Conservation (phyloP, 805 yeast species). For the Schizosaccharomyces cryophilus region DNA sequence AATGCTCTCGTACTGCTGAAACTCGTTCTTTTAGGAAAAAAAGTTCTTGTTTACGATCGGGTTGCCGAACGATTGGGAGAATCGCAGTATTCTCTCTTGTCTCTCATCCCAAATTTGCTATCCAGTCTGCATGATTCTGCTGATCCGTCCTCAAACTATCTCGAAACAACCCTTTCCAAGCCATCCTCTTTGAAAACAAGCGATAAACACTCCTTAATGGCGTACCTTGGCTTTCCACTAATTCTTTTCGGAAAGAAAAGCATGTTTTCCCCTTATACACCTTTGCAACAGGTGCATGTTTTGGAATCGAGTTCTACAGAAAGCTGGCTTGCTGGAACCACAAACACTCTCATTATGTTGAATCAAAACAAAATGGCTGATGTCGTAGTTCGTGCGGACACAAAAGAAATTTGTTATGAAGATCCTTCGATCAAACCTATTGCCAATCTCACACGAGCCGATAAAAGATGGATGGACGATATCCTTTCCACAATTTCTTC, state of each 20-base stretch:
- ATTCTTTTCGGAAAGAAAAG: constrained; percentile 70
- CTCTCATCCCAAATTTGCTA: constrained; percentile 43
- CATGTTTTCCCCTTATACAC: constrained; percentile 79
- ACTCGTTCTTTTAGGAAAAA: constrained; percentile 50
- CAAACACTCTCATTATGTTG: constrained; percentile 55
- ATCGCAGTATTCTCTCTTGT: constrained; percentile 58
- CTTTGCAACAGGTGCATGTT: constrained; percentile 71
- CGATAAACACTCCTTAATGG: constrained; percentile 49
- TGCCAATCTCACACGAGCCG: constrained; percentile 29
- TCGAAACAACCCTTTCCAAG: constrained; percentile 25
- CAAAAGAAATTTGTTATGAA: constrained; percentile 19
- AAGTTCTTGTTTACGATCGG: constrained; percentile 47
- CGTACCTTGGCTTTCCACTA: constrained; percentile 70
- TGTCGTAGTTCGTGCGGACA: constrained; percentile 2
- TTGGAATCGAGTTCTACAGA: constrained; percentile 30
- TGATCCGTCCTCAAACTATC: constrained; percentile 40
- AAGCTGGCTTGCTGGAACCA: constrained; percentile 61
- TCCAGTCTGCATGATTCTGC: constrained; percentile 47
- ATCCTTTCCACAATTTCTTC: constrained; percentile 26
- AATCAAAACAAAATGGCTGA: constrained; percentile 42
- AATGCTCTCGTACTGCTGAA: constrained; percentile 47
- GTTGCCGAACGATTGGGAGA: constrained; percentile 62
- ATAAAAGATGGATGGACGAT: constrained; percentile 49
- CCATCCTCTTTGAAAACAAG: constrained; percentile 51
- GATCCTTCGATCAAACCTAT: constrained; percentile 19